These are phyloP conservation scores for Colletotrichum liaoningense DNA, from an alignment of 2,329 filamentous ascomycete genomes.

Conservation along the genomic window DNA sequence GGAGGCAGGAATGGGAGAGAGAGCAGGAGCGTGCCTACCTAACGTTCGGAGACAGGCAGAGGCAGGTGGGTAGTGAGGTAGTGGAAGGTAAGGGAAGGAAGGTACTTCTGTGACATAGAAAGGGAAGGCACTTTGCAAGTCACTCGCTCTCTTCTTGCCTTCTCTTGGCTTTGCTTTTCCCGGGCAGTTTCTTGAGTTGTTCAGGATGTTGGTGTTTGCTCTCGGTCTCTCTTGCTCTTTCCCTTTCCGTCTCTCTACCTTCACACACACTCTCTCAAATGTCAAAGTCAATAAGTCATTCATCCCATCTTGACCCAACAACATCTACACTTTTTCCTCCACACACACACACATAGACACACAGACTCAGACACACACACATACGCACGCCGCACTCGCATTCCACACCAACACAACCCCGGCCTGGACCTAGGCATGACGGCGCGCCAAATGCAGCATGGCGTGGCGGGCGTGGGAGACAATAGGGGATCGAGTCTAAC, in stretches of 20 bases:
- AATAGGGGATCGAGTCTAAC: conserved; percentile 11
- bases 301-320: conserved; percentile 23
- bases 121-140: background rate
- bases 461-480: conserved; percentile 11
- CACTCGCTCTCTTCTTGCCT: background rate
- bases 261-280: background rate
- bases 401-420: conserved; percentile 20
- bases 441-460: conserved; percentile 19
- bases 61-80: background rate
- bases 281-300: conserved; percentile 19
- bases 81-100: background rate
- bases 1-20: background rate
- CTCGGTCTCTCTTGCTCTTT: background rate
- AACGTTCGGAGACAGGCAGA: background rate
- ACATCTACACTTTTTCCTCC: conserved; percentile 1
- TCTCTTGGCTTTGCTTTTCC: background rate
- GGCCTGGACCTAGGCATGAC: conserved; percentile 5
- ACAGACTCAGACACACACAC: conserved; percentile 5
- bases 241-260: background rate
- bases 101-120: background rate
- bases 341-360: conserved; percentile 3
- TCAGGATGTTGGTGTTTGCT: background rate
- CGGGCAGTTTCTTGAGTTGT: background rate
- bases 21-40: background rate
- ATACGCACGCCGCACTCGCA: conserved; percentile 35